These are phyloP conservation scores for Yamagishiella unicocca DNA, from an alignment of 139 green algal genomes.

Conservation along the genomic window DNA sequence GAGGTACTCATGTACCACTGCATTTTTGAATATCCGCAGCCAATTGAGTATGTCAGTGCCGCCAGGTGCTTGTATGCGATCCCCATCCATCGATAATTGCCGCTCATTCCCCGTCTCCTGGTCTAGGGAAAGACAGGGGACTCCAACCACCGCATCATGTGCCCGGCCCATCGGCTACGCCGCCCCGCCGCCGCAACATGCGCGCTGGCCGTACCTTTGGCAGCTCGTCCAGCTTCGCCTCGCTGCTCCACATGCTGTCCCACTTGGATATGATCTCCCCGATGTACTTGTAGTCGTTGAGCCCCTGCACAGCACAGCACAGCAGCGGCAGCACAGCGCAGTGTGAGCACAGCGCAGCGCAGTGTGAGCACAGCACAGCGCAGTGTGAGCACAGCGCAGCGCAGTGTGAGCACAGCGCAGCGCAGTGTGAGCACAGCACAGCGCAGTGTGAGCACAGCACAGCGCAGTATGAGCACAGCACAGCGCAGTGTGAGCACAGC, in stretches of 20 bases:
- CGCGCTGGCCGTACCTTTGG: not conserved
- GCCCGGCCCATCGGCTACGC: not conserved
- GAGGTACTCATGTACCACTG: not conserved
- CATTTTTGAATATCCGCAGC: not conserved
- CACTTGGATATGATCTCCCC: slow-evolving; percentile 20
- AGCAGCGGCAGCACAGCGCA: too few relatives aligned
- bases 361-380: too few relatives aligned
- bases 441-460: too few relatives aligned
- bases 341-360: not conserved
- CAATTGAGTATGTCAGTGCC: not conserved
- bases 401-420: too few relatives aligned
- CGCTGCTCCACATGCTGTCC: slow-evolving; percentile 41
- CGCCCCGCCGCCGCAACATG: not conserved
- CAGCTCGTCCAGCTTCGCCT: slow-evolving; percentile 2
- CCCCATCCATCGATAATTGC: not conserved
- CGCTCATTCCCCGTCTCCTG: not conserved
- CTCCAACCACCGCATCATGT: not conserved
- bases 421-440: too few relatives aligned
- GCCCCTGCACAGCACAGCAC: too few relatives aligned
- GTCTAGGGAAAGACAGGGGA: not conserved
- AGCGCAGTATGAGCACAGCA: too few relatives aligned
- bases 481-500: too few relatives aligned
- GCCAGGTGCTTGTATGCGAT: not conserved
- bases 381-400: too few relatives aligned
- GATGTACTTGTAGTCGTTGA: slow-evolving; percentile 46